Conservation (phyloP, 2,329 filamentous ascomycete species). For the Stachybotrys elegans region DNA sequence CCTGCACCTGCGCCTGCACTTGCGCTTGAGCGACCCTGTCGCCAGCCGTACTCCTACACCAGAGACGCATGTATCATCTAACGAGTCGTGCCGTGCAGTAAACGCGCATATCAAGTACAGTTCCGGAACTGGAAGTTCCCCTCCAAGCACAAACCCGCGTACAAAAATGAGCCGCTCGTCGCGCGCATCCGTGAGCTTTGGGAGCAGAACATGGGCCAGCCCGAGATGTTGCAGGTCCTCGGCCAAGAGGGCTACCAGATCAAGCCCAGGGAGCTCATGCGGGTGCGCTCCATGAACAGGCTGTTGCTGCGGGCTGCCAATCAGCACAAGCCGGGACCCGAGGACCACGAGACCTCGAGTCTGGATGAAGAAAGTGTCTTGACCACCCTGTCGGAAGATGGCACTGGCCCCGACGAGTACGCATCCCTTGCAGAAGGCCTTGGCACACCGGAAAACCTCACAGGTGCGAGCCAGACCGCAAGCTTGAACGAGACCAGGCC, state of each 20-base stretch:
- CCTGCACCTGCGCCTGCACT: too few relatives aligned
- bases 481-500: constrained; percentile 3
- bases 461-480: not conserved
- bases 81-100: too few relatives aligned
- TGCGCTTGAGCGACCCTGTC: too few relatives aligned
- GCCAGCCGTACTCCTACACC: not conserved
- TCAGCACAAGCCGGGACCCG: constrained; percentile 42
- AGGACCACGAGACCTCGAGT: constrained; percentile 9
- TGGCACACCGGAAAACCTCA: not conserved
- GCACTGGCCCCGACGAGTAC: not conserved
- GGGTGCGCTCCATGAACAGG: constrained; percentile 63
- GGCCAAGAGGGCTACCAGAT: constrained; percentile 69
- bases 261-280: constrained; percentile 64
- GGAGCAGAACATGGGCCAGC: constrained; percentile 67
- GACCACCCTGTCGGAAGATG: constrained; percentile 5
- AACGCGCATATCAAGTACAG: constrained; percentile 70
- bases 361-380: not conserved
- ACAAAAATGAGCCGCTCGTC: constrained; percentile 64
- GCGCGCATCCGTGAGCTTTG: constrained; percentile 70
- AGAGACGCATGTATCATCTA: constrained; percentile 13
- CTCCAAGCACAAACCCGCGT: constrained; percentile 64
- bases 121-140: constrained; percentile 79
- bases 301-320: constrained; percentile 61
- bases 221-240: constrained; percentile 67
- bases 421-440: not conserved